Base-by-base conservation (phyloP, 2,329 filamentous ascomycete genomes). In the Leptographium radiaticola region DNA sequence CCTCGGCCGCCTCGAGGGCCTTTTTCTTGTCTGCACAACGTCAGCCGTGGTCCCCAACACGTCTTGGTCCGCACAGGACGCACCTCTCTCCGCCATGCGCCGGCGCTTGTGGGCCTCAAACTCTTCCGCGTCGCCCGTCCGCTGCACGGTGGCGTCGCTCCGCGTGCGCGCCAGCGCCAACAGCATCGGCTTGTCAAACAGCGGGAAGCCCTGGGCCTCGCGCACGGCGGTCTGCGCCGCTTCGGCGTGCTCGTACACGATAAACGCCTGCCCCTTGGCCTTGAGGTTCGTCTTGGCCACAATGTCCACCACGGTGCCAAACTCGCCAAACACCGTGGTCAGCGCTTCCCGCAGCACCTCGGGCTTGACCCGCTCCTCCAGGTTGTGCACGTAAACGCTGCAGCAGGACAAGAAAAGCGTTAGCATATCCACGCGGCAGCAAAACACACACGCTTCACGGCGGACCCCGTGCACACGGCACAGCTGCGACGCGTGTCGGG, bases 211-310 rank as follows among this genome's bases (percentile, higher is more conserved):
- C 63, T 96, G 86, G 58, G 94, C 76, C 62, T 95, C 88, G 51
- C 95, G 87, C 58, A 96, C 86, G 18, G 93, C 91, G 58, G 81
- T 78, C 52, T 79, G 74, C 4, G 90, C 90, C n/a, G 83, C 80
- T 53, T 89, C 86, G n/a, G 84, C 73, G 57, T 75, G 79, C 62
- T 94, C 89, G 66, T 89, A 97, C 47, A 97, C 89, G 50, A 98
- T 72, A 66, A 98, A 98, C 0, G 93, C 93, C 70, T 98, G 93
- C 13, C 93, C 93, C 67, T 94, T 96, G 45, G 89, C 87, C 67
- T 87, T 90, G 34, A 97, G 70, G 67, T 94, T 96, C 59, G 81
- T 88, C 60, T 82, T 79, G 51, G 77, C 74, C 58, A 89, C 81
- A 54, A 86, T 80, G 58, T 89, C 84, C 48, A 95, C 75, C 49